Conservation (phyloP, 306 rosid species). For the Herpetospermum pedunculosum region DNA sequence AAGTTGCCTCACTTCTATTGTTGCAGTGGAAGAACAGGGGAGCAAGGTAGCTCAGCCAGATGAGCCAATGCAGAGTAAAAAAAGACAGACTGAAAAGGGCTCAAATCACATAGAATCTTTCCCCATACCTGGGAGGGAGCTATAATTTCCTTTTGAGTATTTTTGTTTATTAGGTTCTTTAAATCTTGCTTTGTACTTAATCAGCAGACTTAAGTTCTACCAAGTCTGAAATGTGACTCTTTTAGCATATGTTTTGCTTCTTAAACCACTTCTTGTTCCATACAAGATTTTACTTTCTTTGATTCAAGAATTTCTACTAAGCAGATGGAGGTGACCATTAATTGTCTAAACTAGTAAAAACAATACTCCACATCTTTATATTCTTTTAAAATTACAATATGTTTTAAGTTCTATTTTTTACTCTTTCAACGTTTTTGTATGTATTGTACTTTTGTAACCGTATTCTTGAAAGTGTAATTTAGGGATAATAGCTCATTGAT, state of each 20-base stretch:
- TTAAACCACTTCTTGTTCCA: not conserved
- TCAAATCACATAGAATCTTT: not conserved
- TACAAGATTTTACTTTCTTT: not conserved
- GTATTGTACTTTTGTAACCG: no score
- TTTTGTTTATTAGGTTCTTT: not conserved
- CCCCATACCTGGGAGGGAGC: not conserved
- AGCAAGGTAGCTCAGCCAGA: conserved; percentile 17
- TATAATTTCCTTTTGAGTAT: not conserved
- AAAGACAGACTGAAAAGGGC: not conserved
- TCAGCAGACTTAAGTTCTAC: not conserved
- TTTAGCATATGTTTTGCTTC: not conserved
- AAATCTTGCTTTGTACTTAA: not conserved
- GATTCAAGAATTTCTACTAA: not conserved
- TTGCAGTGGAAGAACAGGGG: conserved; percentile 34
- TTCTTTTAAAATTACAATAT: no score
- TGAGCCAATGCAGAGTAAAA: conserved; percentile 10
- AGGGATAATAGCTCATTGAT: no score
- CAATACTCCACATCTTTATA: no score
- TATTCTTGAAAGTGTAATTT: no score
- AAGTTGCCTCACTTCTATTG: conserved; percentile 54
- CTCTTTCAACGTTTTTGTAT: no score
- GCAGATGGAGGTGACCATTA: no score
- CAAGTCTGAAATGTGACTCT: not conserved
- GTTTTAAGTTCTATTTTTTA: no score
- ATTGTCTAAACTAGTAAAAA: no score